phyloP scores from a whole-genome alignment of 1,284 basidiomycete genomes.

The Leccinum holopus region DNA sequence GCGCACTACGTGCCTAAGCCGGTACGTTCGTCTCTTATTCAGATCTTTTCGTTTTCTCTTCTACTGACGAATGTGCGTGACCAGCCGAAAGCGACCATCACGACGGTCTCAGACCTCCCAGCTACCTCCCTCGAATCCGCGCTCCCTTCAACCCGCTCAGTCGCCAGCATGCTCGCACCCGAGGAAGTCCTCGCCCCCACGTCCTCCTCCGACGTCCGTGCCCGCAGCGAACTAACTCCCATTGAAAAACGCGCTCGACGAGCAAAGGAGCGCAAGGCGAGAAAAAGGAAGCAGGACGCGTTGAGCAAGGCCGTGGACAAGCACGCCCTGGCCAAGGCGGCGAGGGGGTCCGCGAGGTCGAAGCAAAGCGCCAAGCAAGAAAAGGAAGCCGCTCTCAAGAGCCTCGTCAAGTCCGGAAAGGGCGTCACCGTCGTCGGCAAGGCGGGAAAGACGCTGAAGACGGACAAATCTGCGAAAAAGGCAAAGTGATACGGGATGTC shows the following conservation, averaged over 20 bases:
- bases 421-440: constrained; percentile 89
- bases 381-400: constrained; percentile 78
- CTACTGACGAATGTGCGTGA: constrained; percentile 1
- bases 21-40: constrained; percentile 43
- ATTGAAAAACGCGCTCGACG: constrained; percentile 76
- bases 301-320: constrained; percentile 70
- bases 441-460: constrained; percentile 36
- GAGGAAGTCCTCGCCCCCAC: constrained; percentile 83
- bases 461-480: constrained; percentile 9
- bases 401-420: constrained; percentile 79
- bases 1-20: constrained; percentile 96
- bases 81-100: constrained; percentile 88
- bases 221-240: constrained; percentile 82
- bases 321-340: constrained; percentile 39
- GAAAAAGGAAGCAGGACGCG: constrained; percentile 68
- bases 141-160: constrained; percentile 78
- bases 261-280: constrained; percentile 73
- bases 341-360: constrained; percentile 29
- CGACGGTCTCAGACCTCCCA: constrained; percentile 82
- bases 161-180: constrained; percentile 85
- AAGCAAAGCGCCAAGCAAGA: constrained; percentile 59
- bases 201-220: constrained; percentile 52
- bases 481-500: constrained; percentile 13
- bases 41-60: not conserved
- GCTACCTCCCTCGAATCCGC: constrained; percentile 89